phyloP scores from a whole-genome alignment of 345 rosid species.

The Lenwebbia sp. region DNA sequence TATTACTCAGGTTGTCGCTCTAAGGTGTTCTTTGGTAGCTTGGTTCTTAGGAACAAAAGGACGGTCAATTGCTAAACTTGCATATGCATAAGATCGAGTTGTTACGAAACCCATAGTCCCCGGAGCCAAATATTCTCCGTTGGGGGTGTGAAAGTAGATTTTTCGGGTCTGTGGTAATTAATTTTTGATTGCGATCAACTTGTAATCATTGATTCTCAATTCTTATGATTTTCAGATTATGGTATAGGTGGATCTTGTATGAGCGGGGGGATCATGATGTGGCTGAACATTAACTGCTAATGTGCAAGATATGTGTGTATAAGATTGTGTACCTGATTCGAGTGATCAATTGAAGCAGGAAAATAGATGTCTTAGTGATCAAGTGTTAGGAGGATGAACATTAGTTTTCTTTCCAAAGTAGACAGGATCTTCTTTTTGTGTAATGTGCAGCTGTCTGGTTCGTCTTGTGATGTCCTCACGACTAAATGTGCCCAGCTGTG shows the following conservation, averaged over 20 bases:
- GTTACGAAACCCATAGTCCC: neutral
- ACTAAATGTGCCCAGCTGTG: neutral
- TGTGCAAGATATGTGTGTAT: neutral
- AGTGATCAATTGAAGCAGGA: neutral
- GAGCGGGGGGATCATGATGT: neutral
- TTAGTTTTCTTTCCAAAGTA: neutral
- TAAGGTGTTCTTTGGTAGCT: neutral
- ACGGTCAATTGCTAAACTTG: neutral
- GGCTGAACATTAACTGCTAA: neutral
- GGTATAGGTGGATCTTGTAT: neutral
- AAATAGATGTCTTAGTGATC: neutral
- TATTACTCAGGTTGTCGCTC: neutral
- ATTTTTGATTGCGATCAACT: neutral
- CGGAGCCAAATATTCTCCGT: neutral
- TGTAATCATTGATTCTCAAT: neutral
- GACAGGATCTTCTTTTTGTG: neutral
- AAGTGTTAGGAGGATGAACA: neutral
- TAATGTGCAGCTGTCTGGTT: neutral
- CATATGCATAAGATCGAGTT: neutral
- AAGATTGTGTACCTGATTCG: neutral
- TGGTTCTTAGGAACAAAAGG: neutral
- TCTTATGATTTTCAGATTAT: neutral
- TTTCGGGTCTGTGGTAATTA: neutral
- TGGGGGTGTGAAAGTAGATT: neutral
- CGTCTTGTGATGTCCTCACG: neutral